Evolutionary conservation across 306 rosid species (phyloP).

Genomic region (Neltuma alba): DNA sequence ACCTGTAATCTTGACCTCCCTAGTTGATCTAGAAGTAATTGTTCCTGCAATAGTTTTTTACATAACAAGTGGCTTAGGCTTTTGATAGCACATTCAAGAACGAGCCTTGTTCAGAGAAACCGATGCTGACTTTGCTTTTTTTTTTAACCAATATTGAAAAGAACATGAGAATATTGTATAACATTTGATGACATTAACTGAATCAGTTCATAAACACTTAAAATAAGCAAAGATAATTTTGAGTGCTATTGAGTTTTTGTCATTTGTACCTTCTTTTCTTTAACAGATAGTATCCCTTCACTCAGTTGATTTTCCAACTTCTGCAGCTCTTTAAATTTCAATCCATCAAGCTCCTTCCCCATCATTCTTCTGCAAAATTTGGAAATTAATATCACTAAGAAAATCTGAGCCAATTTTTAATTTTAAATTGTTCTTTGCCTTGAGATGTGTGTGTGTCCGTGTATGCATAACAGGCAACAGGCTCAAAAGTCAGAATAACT

Average conservation of each 20-base stretch:
- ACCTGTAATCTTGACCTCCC: slow-evolving; percentile 66
- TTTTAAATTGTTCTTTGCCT: too few species aligned
- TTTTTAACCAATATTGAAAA: not conserved
- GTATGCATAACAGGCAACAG: not conserved
- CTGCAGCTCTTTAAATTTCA: slow-evolving; percentile 62
- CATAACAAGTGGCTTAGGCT: not conserved
- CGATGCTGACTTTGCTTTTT: not conserved
- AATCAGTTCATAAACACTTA: not conserved
- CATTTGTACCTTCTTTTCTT: slow-evolving; percentile 60
- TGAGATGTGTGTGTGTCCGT: not conserved
- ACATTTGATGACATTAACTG: not conserved
- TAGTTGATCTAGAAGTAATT: slow-evolving; percentile 59
- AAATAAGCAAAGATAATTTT: not conserved
- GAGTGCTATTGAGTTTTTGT: not conserved
- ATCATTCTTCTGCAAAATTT: slow-evolving; percentile 55
- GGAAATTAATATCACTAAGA: not conserved
- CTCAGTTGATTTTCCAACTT: slow-evolving; percentile 59
- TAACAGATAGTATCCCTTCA: slow-evolving; percentile 58
- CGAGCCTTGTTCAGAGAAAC: not conserved
- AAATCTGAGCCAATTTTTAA: not conserved
- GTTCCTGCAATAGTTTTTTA: slow-evolving; percentile 56
- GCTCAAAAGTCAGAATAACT: slow-evolving; percentile 30
- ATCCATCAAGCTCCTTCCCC: slow-evolving; percentile 70
- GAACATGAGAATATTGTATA: not conserved
- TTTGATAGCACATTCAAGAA: not conserved